Percentiles rank a stretch among this genome's conserved stretches.
Conservation (phyloP, 1,284 basidiomycete genomes). For the Melampsora larici-populina region DNA sequence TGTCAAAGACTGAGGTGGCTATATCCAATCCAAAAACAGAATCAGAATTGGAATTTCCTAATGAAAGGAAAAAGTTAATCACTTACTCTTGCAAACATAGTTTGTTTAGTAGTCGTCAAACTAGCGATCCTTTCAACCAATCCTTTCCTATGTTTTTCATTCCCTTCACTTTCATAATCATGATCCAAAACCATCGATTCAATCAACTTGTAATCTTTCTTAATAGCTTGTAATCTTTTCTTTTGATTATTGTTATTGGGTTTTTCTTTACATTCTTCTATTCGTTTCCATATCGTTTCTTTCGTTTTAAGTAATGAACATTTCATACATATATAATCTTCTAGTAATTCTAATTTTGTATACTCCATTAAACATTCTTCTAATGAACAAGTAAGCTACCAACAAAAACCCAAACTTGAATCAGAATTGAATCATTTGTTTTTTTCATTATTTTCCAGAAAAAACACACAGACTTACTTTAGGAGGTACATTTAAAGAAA, state of each 20-base stretch:
- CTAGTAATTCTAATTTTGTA: slow-evolving; percentile 72
- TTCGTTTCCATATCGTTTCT: slow-evolving; percentile 47
- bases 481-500: slow-evolving; percentile 70
- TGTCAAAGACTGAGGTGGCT: slow-evolving; percentile 76
- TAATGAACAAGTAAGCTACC: slow-evolving; percentile 62
- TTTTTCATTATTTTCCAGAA: too few relatives aligned
- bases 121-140: slow-evolving; percentile 65
- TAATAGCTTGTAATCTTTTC: background rate
- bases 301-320: slow-evolving; percentile 73
- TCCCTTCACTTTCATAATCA: background rate
- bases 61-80: background rate
- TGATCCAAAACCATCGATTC: background rate
- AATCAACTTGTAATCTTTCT: background rate
- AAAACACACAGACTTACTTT: slow-evolving; percentile 47
- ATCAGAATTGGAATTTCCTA: background rate
- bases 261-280: too few relatives aligned
- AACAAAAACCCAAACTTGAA: slow-evolving; percentile 38
- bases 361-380: slow-evolving; percentile 74
- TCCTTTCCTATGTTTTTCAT: too few relatives aligned
- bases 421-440: background rate
- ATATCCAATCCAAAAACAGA: slow-evolving; percentile 27
- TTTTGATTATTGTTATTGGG: background rate
- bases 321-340: slow-evolving; percentile 76
- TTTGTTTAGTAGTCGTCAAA: slow-evolving; percentile 74
- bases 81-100: slow-evolving; percentile 76